A percentile compares a stretch with the other conserved stretches of the same genome.
These are phyloP conservation scores for Davidsoniella australis DNA, from an alignment of 2,329 filamentous ascomycete genomes.

Conservation along the genomic window DNA sequence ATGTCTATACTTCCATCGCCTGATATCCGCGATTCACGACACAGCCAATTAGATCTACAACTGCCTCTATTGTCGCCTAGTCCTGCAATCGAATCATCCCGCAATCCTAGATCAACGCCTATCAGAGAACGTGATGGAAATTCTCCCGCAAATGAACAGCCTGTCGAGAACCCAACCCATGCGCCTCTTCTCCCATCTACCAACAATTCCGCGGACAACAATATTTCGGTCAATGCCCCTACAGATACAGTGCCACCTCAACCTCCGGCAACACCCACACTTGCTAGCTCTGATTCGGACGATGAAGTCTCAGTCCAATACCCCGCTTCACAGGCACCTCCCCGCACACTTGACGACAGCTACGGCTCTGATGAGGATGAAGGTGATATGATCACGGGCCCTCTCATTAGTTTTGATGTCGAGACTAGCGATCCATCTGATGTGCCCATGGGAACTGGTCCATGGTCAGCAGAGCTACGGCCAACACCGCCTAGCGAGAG, in stretches of 20 bases:
- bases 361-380: constrained; percentile 41
- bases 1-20: background rate
- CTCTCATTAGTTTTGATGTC: constrained; percentile 44
- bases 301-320: too few relatives aligned
- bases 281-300: too few relatives aligned
- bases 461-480: constrained; percentile 42
- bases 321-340: constrained; percentile 11
- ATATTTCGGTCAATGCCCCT: too few relatives aligned
- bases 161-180: too few relatives aligned
- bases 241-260: too few relatives aligned
- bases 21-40: background rate
- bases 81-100: background rate
- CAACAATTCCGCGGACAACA: too few relatives aligned
- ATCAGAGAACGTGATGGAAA: too few relatives aligned
- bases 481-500: constrained; percentile 26
- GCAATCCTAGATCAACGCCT: background rate
- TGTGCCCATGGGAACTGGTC: constrained; percentile 25
- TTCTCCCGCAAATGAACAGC: too few relatives aligned
- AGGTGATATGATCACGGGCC: constrained; percentile 35
- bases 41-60: background rate
- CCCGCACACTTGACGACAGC: constrained; percentile 26
- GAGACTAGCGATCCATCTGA: constrained; percentile 38
- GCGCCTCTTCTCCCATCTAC: too few relatives aligned
- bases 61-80: background rate
- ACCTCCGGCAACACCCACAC: too few relatives aligned